Conservation (phyloP, 2,329 filamentous ascomycete species). For the Juglanconis juglandina region DNA sequence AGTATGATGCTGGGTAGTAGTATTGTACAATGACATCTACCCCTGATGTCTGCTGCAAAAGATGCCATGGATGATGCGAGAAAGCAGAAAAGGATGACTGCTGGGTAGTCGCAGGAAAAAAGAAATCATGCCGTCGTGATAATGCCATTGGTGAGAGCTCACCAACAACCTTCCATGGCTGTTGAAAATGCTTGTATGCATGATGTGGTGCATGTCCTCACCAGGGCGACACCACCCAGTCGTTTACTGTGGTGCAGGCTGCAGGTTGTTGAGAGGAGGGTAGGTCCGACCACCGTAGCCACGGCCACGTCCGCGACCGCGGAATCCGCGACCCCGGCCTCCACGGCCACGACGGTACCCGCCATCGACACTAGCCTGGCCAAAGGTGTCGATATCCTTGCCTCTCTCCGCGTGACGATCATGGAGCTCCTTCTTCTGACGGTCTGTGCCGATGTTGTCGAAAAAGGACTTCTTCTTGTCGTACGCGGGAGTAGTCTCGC, state of each 20-base stretch:
- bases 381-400: constrained; percentile 61
- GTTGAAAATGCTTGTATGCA: not conserved
- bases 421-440: constrained; percentile 84
- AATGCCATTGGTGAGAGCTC: not conserved
- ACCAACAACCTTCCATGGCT: not conserved
- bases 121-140: constrained; percentile 1
- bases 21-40: constrained; percentile 13
- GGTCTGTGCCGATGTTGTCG: constrained; percentile 95
- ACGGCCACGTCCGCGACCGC: constrained; percentile 34
- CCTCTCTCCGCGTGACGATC: constrained; percentile 73
- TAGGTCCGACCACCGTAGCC: constrained; percentile 26
- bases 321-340: constrained; percentile 41
- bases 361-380: constrained; percentile 89
- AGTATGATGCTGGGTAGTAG: constrained; percentile 1
- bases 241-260: constrained; percentile 5
- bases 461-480: constrained; percentile 92
- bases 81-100: constrained; percentile 4
- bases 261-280: constrained; percentile 14
- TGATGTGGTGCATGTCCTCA: not conserved
- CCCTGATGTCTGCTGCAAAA: not conserved
- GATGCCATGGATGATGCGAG: constrained; percentile 1
- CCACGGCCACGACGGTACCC: constrained; percentile 71
- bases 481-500: constrained; percentile 53
- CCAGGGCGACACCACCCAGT: not conserved
- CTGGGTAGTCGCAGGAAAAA: not conserved